Base-by-base conservation (phyloP, 2,329 filamentous ascomycete species). In the Bretziella fagacearum region DNA sequence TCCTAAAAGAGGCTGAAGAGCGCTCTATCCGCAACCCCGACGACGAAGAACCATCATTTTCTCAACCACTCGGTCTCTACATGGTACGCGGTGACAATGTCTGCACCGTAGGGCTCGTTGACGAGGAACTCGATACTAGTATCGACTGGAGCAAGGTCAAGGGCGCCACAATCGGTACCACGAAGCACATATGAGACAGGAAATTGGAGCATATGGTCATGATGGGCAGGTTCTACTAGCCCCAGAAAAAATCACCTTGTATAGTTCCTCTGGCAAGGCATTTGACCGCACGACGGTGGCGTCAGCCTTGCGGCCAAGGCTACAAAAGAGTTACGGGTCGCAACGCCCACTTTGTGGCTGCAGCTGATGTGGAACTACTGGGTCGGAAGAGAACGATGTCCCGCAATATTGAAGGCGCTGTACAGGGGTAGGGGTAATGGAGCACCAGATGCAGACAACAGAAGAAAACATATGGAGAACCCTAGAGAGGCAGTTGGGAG, bases 1-100 rank as follows among this genome's bases (percentile, higher is more conserved):
- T 96, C 22, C 72, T 98, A 10, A 75, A 78, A 54, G 71, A 84
- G 53, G 84, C 89, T 3, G 68, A 86, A 52, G 91, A 98, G 63
- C 82, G 91, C 54, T 82, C 95, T 52, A 94, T 98, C 56, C 81
- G 84, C 53, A 80, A 82, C 1, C 73, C 74, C 36, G 87, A 95
- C 58, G 85, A 94, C 58, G 73, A 77, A 33, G 84, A 93, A 55
- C 74, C 80, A 1, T 93, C 82, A 36, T 75, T 79, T 50, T 77
- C 91, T 59, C 79, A 91, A 15, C 77, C 81, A 3, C 76, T 95
- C 52, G 91, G 91, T 1, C 65, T 96, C 4, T 96, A 95, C 61
- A 72, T 98, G 49, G 83, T 98, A 49, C 75, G 91, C 51, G 91
- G 91, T 45, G 91, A 98, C 61, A 95, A 93, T 58, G 89, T 98